These are phyloP conservation scores for Cutaneotrichosporon sp. DNA, from an alignment of 1,284 basidiomycete genomes.

Conservation along the genomic window DNA sequence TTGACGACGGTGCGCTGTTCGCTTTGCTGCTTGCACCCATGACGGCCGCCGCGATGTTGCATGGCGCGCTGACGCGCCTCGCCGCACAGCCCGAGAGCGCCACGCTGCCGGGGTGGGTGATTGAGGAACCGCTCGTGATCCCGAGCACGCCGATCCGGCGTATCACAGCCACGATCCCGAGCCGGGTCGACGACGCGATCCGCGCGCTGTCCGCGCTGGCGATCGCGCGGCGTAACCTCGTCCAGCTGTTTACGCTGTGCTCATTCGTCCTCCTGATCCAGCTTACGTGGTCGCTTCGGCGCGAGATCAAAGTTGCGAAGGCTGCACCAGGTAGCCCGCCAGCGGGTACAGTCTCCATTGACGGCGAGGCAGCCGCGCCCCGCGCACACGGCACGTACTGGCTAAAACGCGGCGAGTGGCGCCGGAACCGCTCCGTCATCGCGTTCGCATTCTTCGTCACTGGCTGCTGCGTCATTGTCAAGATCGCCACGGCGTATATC, in stretches of 20 bases:
- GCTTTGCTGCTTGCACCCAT: constrained; percentile 72
- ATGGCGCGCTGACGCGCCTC: constrained; percentile 51
- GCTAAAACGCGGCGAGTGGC: constrained; percentile 43
- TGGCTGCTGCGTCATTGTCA: constrained; percentile 38
- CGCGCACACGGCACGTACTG: constrained; percentile 29
- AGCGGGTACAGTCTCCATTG: not conserved
- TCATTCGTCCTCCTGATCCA: constrained; percentile 72
- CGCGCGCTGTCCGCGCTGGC: constrained; percentile 59
- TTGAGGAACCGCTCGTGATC: constrained; percentile 60
- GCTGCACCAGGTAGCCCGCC: not conserved
- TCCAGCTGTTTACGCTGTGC: constrained; percentile 72
- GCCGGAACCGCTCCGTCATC: constrained; percentile 41
- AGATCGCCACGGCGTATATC: constrained; percentile 39
- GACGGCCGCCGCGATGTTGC: constrained; percentile 60
- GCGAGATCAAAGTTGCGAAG: constrained; percentile 51
- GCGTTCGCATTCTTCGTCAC: constrained; percentile 46
- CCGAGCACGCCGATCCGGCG: constrained; percentile 37
- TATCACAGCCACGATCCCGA: constrained; percentile 31
- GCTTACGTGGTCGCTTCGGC: constrained; percentile 65
- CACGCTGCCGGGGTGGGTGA: constrained; percentile 63
- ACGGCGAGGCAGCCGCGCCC: not conserved
- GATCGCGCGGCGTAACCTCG: constrained; percentile 64
- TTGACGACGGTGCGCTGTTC: constrained; percentile 76
- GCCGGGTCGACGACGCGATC: constrained; percentile 46
- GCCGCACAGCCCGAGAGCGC: constrained; percentile 28